Percentiles rank a stretch among this genome's conserved stretches.
Conservation (phyloP, 768 basidiomycete genomes). For the Podaxis rugospora region DNA sequence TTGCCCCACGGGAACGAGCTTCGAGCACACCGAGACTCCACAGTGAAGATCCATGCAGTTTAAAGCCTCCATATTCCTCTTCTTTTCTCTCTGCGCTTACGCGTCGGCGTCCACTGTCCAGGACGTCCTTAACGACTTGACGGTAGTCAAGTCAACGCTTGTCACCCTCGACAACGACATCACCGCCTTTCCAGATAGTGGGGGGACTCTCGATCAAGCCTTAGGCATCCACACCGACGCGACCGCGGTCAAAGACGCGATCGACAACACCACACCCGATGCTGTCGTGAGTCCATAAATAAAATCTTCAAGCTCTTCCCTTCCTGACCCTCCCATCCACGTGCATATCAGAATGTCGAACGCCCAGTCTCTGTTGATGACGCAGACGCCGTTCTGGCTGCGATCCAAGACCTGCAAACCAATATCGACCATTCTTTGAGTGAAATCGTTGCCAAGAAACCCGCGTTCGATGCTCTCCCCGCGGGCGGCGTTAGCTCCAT, state of each 20-base stretch:
- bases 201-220: not conserved
- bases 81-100: not conserved
- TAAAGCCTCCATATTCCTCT: not conserved
- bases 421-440: not conserved
- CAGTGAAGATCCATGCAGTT: not conserved
- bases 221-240: not conserved
- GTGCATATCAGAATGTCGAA: not conserved
- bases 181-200: not conserved
- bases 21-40: too few relatives aligned
- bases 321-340: too few relatives aligned
- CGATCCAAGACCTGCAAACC: not conserved
- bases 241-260: not conserved
- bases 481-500: not conserved
- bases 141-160: not conserved
- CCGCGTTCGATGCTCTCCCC: not conserved
- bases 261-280: not conserved
- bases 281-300: not conserved
- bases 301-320: too few relatives aligned
- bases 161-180: not conserved
- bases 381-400: not conserved
- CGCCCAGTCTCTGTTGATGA: slow-evolving; percentile 1
- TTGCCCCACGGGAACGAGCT: too few relatives aligned
- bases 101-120: not conserved
- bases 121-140: not conserved
- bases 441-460: not conserved